Percentiles rank a stretch among this genome's conserved stretches.
Evolutionary conservation across 2,329 filamentous ascomycete species (phyloP).

Genomic region (Penicillium concentricum): DNA sequence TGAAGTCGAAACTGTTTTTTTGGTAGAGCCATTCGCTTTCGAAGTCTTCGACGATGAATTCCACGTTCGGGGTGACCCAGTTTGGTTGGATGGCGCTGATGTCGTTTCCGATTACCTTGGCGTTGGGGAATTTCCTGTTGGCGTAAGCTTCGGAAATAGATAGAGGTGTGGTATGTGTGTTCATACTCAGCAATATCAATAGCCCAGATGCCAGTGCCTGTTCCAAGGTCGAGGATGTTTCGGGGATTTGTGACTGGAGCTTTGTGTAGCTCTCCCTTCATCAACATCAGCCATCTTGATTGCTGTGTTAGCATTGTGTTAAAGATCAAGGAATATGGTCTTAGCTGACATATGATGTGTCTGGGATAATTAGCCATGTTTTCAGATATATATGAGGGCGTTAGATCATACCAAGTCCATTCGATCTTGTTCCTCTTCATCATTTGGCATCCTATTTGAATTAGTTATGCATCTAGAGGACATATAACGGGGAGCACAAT

Average conservation of each 20-base stretch:
- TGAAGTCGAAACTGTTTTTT: constrained; percentile 30
- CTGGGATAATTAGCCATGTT: neutral
- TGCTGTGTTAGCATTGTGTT: neutral
- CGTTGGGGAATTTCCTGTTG: constrained; percentile 24
- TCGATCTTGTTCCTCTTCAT: constrained; percentile 12
- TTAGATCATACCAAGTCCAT: constrained; percentile 11
- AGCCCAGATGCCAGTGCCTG: constrained; percentile 21
- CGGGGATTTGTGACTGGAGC: constrained; percentile 8
- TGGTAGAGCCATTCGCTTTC: constrained; percentile 26
- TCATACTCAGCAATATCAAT: constrained; percentile 30
- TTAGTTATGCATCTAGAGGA: neutral
- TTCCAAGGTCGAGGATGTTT: constrained; percentile 10
- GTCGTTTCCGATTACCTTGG: constrained; percentile 49
- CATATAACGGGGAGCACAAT: neutral
- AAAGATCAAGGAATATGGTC: neutral
- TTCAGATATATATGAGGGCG: neutral
- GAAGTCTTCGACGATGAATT: constrained; percentile 32
- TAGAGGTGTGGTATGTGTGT: neutral
- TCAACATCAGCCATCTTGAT: constrained; percentile 4
- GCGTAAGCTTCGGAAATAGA: neutral
- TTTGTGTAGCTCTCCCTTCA: constrained; percentile 6
- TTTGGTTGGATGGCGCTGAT: constrained; percentile 51
- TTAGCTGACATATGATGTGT: constrained; percentile 4
- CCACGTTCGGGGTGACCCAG: constrained; percentile 30
- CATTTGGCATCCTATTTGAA: constrained; percentile 5